phyloP scores from a whole-genome alignment of 257 asterid genomes.

The Phtheirospermum japonicum region DNA sequence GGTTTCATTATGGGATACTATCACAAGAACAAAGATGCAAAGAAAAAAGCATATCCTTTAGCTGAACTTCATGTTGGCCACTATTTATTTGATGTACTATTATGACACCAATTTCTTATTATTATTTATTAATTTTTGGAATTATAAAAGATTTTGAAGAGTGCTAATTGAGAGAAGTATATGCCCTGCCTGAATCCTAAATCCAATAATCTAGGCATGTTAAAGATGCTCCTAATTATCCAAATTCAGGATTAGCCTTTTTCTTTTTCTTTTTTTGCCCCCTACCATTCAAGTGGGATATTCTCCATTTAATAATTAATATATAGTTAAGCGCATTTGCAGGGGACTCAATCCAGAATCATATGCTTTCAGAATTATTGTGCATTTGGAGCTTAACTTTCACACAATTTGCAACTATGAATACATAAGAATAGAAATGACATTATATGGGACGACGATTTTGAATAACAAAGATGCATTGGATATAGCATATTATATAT shows the following conservation, averaged over 20 bases:
- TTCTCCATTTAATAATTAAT: conserved; percentile 28
- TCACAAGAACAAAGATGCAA: conserved; percentile 15
- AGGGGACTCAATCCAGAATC: conserved; percentile 51
- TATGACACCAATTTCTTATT: not conserved
- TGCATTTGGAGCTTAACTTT: conserved; percentile 22
- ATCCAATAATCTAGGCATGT: conserved; percentile 20
- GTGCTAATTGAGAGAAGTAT: conserved; percentile 23
- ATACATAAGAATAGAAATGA: too few relatives aligned
- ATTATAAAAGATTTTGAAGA: conserved; percentile 8
- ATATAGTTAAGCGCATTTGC: conserved; percentile 18
- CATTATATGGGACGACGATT: not conserved
- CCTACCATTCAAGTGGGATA: conserved; percentile 23
- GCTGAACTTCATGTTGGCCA: conserved; percentile 21
- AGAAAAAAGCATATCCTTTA: conserved; percentile 16
- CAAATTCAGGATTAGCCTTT: conserved; percentile 21
- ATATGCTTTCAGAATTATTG: conserved; percentile 41
- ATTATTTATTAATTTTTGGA: not conserved
- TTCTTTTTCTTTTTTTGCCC: not conserved
- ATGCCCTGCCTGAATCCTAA: conserved; percentile 30
- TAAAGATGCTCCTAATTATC: conserved; percentile 29
- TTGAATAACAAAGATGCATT: not conserved
- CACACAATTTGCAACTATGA: conserved; percentile 4
- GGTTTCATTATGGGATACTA: conserved; percentile 7
- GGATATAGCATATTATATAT: not conserved
- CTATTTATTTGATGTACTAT: conserved; percentile 6